Base-by-base conservation (phyloP, 495 filamentous ascomycete genomes). In the Penicillium riverlandense region DNA sequence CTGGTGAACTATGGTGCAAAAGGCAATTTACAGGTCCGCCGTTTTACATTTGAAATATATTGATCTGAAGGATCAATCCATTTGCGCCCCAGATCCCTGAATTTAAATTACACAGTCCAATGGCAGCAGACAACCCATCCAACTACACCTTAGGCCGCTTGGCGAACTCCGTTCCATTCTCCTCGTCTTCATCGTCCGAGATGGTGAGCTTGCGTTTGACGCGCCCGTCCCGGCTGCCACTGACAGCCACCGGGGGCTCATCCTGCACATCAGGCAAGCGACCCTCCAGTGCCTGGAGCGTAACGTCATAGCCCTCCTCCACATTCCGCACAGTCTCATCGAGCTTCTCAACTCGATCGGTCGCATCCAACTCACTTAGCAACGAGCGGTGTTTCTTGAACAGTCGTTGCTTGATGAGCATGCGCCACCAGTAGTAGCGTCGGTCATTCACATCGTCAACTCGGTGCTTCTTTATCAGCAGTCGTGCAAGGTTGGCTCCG, bases 361-460 rank as follows among this genome's bases (percentile, higher is more conserved):
- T 60, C 22, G 77, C 62, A 50, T 95, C 88, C 33, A 96, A 50
- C 70, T 96, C 88, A 13, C 78, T 78, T 9, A 99, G 75, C 38
- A 77, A 61, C 52, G 94, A 84, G 38, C 74, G 71, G 55, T 90
- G 91, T 41, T 86, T 85, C 44, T 81, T 80, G 58, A 83, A 90
- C 11, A 96, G 65, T 32, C 91, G 71, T 63, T 86, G 79, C 65
- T 96, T 96, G 29, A 84, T 77, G 14, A 90, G 74, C 56, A 94
- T 68, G 44, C 83, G 75, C 90, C 90, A 96, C 57, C 90, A 83
- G 52, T 78, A 80, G 59, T 87, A 94, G 12, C 72, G 65, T 8
- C 76, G 66, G 51, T 87, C 80, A 38, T 79, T 63, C n/a, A 65
- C 67, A 44, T 82, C 62, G 0, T 62, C 58, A 0, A 71, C 63